phyloP scores from a whole-genome alignment of 805 yeast genomes.

The Lipomyces anomalus region DNA sequence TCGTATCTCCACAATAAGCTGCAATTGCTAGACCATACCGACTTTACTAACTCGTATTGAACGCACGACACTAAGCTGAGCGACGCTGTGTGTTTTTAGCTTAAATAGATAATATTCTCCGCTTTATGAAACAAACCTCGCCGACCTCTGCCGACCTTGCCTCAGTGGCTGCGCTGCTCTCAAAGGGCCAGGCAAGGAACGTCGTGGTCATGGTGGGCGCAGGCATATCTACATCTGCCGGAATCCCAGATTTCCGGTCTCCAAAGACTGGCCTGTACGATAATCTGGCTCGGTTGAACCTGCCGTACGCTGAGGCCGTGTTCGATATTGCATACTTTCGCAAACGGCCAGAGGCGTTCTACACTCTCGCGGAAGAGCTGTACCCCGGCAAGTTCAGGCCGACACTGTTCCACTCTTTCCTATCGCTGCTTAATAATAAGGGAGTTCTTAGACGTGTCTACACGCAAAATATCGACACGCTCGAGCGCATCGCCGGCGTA shows the following conservation, averaged over 20 bases:
- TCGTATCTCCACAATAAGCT: too few relatives aligned
- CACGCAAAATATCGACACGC: conserved; percentile 89
- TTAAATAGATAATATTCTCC: too few relatives aligned
- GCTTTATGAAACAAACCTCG: too few relatives aligned
- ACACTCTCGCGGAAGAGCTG: conserved; percentile 73
- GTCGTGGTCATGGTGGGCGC: conserved; percentile 60
- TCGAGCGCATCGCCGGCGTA: conserved; percentile 82
- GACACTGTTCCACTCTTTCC: conserved; percentile 70
- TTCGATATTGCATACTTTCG: conserved; percentile 81
- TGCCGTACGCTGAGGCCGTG: conserved; percentile 94
- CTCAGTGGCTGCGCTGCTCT: conserved; percentile 10
- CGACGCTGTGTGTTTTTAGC: too few relatives aligned
- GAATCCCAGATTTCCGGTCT: conserved; percentile 91
- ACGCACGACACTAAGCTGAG: too few relatives aligned
- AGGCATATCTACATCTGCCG: conserved; percentile 88
- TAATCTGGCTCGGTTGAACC: conserved; percentile 61
- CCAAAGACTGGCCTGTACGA: conserved; percentile 79
- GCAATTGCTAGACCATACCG: too few relatives aligned
- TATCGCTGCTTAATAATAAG: conserved; percentile 62
- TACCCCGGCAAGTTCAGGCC: conserved; percentile 87
- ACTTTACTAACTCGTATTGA: too few relatives aligned
- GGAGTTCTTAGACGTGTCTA: conserved; percentile 61
- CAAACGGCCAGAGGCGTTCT: conserved; percentile 76
- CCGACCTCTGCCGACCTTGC: too few relatives aligned
- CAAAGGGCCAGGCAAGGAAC: conserved; percentile 8